A percentile compares a stretch with the other conserved stretches of the same genome.
phyloP scores from a whole-genome alignment of 257 asterid species.

The Thymus quinquecostatus region DNA sequence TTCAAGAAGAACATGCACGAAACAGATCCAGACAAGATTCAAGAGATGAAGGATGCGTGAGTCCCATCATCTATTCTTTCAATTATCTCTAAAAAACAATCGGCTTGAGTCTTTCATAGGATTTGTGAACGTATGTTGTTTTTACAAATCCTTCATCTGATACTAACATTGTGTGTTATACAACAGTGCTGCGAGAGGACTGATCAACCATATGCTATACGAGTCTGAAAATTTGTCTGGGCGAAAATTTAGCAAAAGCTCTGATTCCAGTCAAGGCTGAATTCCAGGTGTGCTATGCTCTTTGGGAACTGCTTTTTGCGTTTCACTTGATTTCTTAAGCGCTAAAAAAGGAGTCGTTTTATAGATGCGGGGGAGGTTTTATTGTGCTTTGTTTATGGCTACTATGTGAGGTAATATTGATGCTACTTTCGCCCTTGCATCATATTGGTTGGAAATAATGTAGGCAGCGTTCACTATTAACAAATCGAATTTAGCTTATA shows the following conservation, averaged over 20 bases:
- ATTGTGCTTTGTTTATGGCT: slow-evolving; percentile 13
- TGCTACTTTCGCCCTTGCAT: neutral
- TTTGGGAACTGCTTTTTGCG: neutral
- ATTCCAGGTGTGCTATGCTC: neutral
- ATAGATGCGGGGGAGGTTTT: neutral
- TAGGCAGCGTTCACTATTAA: neutral
- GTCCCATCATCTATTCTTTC: slow-evolving; percentile 28
- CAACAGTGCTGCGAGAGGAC: slow-evolving; percentile 91
- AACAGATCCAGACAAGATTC: slow-evolving; percentile 89
- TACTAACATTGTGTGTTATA: slow-evolving; percentile 11
- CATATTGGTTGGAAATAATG: neutral
- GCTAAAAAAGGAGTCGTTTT: neutral
- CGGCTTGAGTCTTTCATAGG: neutral
- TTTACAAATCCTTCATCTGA: neutral
- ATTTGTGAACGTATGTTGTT: neutral
- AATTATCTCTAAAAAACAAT: neutral
- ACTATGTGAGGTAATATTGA: neutral
- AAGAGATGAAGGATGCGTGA: slow-evolving; percentile 85
- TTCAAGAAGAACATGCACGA: slow-evolving; percentile 84
- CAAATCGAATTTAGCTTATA: neutral
- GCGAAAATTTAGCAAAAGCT: slow-evolving; percentile 61
- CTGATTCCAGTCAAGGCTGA: slow-evolving; percentile 35
- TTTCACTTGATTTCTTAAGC: neutral
- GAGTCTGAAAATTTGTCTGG: slow-evolving; percentile 80
- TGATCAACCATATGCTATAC: slow-evolving; percentile 86